These are phyloP conservation scores for Penicillium sp. DNA, from an alignment of 2,329 filamentous ascomycete species.

Conservation along the genomic window DNA sequence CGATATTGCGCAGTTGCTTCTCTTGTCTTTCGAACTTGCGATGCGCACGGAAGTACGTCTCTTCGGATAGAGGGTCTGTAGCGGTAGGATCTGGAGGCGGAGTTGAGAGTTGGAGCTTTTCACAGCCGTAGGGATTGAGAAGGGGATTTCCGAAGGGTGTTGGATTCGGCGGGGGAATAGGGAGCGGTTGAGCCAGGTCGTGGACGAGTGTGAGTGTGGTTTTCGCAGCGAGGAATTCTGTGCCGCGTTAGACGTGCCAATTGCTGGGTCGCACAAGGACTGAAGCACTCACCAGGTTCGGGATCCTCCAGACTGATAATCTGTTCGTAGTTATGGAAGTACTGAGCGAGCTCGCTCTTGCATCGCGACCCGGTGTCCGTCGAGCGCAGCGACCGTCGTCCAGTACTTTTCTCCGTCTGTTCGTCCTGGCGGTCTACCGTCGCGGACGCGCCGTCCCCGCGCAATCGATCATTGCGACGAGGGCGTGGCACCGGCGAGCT, in stretches of 20 bases:
- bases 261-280: neutral
- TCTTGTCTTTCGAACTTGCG: constrained; percentile 65
- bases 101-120: constrained; percentile 26
- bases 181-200: constrained; percentile 45
- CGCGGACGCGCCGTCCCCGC: neutral
- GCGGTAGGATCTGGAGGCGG: constrained; percentile 10
- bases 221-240: constrained; percentile 72
- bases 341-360: constrained; percentile 87
- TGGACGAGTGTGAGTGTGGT: constrained; percentile 74
- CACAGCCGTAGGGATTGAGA: constrained; percentile 39
- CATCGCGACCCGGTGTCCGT: constrained; percentile 78
- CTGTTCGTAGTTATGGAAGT: constrained; percentile 93
- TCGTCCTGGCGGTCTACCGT: constrained; percentile 5
- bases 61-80: constrained; percentile 59
- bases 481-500: constrained; percentile 19
- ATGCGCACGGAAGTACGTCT: constrained; percentile 60
- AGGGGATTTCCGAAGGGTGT: constrained; percentile 41
- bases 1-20: constrained; percentile 69
- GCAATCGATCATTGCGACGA: constrained; percentile 9
- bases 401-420: constrained; percentile 30
- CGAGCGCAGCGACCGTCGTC: constrained; percentile 78
- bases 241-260: neutral
- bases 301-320: constrained; percentile 83
- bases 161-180: constrained; percentile 23
- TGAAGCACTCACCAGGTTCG: constrained; percentile 65